Evolutionary conservation across 805 yeast genomes (phyloP), one percentile per base, ranked within the genome.

Genomic region (Schwanniomyces sp.): DNA sequence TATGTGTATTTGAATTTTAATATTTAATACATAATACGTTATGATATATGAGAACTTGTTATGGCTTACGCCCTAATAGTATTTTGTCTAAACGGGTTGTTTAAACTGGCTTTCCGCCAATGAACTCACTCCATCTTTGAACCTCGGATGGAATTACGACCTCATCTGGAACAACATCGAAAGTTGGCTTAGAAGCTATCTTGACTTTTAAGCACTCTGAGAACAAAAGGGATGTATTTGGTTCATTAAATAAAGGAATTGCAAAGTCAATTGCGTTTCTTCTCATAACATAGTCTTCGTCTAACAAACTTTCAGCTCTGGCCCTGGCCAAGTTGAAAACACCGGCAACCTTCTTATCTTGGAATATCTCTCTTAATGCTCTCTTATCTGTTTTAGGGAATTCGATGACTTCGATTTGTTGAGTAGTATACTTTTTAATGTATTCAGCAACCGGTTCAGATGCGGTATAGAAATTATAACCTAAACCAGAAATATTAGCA

Each of bases 201-300:
- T 91, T 90, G 46, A 72, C 81, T 55, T 81, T 81, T 72, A 94
- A 76, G 54, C 96, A 88, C 63, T 83, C 74, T 18, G 97, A 91
- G 69, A 94, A 94, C 58, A 94, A 73, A 59, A 84, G 64, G 2
- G 97, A 86, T 18, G 99, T 95, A 66, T 90, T 84, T 54, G 98
- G 97, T 75, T 94, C 99, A 66, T 92, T 94, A 78, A 94, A 92
- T 64, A 94, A 77, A 38, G 99, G 97, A 62, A 92, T 86, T 51
- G 88, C 98, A 67, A 94, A 94, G 69, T 94, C 99, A 73, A 94
- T 95, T 41, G 99, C 98, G 68, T 94, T 94, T 77, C 99, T 86
- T 78, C 99, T 86, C 99, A 94, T 94, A 49, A 92, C 85, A 69
- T 94, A 94, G 72, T 94, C 97, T 69, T 87, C 86, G 63, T 94